phyloP scores from a whole-genome alignment of 768 basidiomycete species.

The Strobilomyces echinocephalus region DNA sequence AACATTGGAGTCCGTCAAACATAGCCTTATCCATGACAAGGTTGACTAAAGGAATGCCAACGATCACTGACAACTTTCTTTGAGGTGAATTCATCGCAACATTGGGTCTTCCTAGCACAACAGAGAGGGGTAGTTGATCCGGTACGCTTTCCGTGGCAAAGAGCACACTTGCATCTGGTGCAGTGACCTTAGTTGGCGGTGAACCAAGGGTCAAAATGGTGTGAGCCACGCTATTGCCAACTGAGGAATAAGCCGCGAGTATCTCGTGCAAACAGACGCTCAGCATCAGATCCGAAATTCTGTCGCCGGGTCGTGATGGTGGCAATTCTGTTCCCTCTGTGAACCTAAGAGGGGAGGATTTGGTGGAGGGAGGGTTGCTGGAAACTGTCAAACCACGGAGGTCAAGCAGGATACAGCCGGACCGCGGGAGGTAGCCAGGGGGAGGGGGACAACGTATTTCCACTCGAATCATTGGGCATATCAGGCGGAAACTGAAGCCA shows the following conservation, averaged over 20 bases:
- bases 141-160: slow-evolving; percentile 19
- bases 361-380: slow-evolving; percentile 23
- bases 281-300: slow-evolving; percentile 25
- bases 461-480: slow-evolving; percentile 55
- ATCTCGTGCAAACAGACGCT: slow-evolving; percentile 42
- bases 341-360: slow-evolving; percentile 27
- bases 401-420: slow-evolving; percentile 67
- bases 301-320: background rate
- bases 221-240: slow-evolving; percentile 37
- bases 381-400: slow-evolving; percentile 47
- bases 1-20: slow-evolving; percentile 79
- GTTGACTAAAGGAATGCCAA: slow-evolving; percentile 60
- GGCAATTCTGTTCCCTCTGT: slow-evolving; percentile 15
- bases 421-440: slow-evolving; percentile 42
- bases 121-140: slow-evolving; percentile 18
- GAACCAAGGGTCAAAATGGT: slow-evolving; percentile 50
- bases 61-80: slow-evolving; percentile 15
- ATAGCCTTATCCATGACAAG: slow-evolving; percentile 55
- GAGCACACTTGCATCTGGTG: slow-evolving; percentile 18
- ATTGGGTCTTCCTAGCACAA: slow-evolving; percentile 17
- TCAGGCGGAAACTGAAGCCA: slow-evolving; percentile 31
- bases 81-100: background rate
- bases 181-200: slow-evolving; percentile 25
- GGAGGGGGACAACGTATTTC: slow-evolving; percentile 68
- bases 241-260: slow-evolving; percentile 45